Base-by-base conservation (phyloP, 2,329 filamentous ascomycete species). In the Nemania bipapillata region DNA sequence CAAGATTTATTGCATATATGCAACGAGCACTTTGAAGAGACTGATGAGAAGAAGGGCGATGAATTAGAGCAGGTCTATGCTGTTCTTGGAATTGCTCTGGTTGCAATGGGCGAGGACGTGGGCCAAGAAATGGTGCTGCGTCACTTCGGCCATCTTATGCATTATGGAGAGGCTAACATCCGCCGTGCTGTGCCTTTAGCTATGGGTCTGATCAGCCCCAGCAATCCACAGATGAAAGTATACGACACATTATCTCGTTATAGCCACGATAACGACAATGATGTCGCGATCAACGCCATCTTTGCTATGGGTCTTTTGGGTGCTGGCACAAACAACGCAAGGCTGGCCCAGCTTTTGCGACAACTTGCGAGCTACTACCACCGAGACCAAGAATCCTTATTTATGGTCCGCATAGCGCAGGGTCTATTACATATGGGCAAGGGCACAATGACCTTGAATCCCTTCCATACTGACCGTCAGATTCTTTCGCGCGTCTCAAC, bases 171-270 rank as follows among this genome's bases (percentile, higher is more conserved):
- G 80, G 87, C 94, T 78, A 98, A 99, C 79, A 99, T 99, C 76
- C 92, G 96, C 70, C 96, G 96, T 78, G 95, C 94, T 22, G 96
- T 99, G 32, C 96, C 96, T 40, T 86, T 99, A 63, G 96, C 96
- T 28, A 96, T 99, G 93, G 96, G 94, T 77, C 87, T 99, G 63
- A 91, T 99, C 78, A 97, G 93, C 82, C 93, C 96, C 12, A 97
- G 94, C 83, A 99, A 99, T 83, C 96, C 96, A 11, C 96, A 99
- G 80, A 99, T 99, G 95, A 99, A 98, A 86, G 92, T 99, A 55
- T 99, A 99, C 84, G 96, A 99, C 80, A 99, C 96, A 0, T 86
- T 99, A 11, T 99, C 96, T 59, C 88, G 96, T 78, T 99, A 99
- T 86, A 96, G 92, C 72, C 96, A 99, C 87, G 96, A 99, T 84